Percentiles rank a stretch among this genome's conserved stretches.
phyloP scores from a whole-genome alignment of 805 yeast genomes.

The Hanseniaspora lindneri region DNA sequence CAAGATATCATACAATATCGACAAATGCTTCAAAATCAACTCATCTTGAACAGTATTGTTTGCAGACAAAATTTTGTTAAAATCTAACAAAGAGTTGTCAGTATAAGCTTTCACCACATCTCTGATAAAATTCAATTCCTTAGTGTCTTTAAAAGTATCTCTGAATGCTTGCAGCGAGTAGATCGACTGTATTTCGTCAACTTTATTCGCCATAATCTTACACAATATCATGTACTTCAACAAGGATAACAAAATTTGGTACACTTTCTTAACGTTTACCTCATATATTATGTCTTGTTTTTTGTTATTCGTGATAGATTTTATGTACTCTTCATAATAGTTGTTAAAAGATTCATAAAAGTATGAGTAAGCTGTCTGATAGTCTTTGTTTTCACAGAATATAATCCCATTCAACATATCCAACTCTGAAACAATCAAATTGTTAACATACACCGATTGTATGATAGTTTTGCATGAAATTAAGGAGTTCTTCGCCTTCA shows the following conservation, averaged over 20 bases:
- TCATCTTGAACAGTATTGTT: slow-evolving; percentile 57
- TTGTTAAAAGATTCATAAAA: slow-evolving; percentile 93
- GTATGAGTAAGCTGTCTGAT: slow-evolving; percentile 88
- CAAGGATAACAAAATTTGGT: slow-evolving; percentile 60
- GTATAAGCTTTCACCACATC: slow-evolving; percentile 83
- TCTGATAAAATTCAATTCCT: slow-evolving; percentile 88
- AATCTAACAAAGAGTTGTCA: slow-evolving; percentile 79
- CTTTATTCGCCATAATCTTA: slow-evolving; percentile 80
- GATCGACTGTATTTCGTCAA: slow-evolving; percentile 74
- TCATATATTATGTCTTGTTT: slow-evolving; percentile 23
- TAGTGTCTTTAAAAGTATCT: slow-evolving; percentile 40
- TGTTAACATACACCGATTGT: slow-evolving; percentile 90
- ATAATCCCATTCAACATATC: slow-evolving; percentile 92
- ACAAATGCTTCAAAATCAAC: slow-evolving; percentile 81
- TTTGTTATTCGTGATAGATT: slow-evolving; percentile 18
- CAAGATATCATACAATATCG: slow-evolving; percentile 82
- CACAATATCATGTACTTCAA: slow-evolving; percentile 86
- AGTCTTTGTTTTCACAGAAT: slow-evolving; percentile 94
- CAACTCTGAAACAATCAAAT: slow-evolving; percentile 83
- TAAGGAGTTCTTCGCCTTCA: slow-evolving; percentile 82
- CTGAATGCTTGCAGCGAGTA: slow-evolving; percentile 37
- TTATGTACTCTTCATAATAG: slow-evolving; percentile 36
- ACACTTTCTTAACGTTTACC: slow-evolving; percentile 29
- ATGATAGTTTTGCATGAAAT: slow-evolving; percentile 95
- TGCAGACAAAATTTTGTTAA: slow-evolving; percentile 72